Evolutionary conservation across 164 flowering plant genomes (phyloP), one percentile per base, ranked within the genome.

Genomic region (Saururus chinensis): DNA sequence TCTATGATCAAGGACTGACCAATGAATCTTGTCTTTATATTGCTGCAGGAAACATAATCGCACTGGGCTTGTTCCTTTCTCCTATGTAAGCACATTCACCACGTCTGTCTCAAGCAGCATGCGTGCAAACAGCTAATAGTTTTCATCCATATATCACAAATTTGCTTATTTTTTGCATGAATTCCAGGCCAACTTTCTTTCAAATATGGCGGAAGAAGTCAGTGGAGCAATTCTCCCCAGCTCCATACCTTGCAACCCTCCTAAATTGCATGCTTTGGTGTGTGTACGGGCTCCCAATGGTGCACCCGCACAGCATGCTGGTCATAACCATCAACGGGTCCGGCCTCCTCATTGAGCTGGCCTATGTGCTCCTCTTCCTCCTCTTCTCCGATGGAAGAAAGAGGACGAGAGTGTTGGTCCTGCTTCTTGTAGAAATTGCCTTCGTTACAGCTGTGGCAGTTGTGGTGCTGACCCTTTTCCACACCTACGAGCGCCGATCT

Each of bases 211-310:
- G 84, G 74, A 87, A 82, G 56, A 73, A 73, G 30, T 76, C 95
- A 25, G 95, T 89, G 63, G 93, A 84, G 66, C 84, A 84, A 41
- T 89, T 73, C 86, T 89, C 96, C 37, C 64, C 91, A 35, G 74
- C 60, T 1, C 93, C 95, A 49, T 89, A 92, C 70, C 69, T 92
- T 0, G 92, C 84, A 8, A 80, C 89, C 5, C 78, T 92, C 9
- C 51, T 83, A 12, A 87, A 84, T 67, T 86, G 89, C 80, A 73
- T 87, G 82, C 71, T 87, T 0, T 92, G 96, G 95, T 74, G 81
- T 12, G 59, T 84, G 41, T 89, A 92, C 66, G 98, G 92, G 0
- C 68, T 92, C 4, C 97, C 97, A 3, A 8, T 84, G 65, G 87
- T 92, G 57, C 82, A 77, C 70, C 91, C 89, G 0, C 60, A 84